Percentiles rank a stretch among this genome's conserved stretches.
Evolutionary conservation across 257 asterid species (phyloP).

Genomic region (Fraxinus pennsylvanica): DNA sequence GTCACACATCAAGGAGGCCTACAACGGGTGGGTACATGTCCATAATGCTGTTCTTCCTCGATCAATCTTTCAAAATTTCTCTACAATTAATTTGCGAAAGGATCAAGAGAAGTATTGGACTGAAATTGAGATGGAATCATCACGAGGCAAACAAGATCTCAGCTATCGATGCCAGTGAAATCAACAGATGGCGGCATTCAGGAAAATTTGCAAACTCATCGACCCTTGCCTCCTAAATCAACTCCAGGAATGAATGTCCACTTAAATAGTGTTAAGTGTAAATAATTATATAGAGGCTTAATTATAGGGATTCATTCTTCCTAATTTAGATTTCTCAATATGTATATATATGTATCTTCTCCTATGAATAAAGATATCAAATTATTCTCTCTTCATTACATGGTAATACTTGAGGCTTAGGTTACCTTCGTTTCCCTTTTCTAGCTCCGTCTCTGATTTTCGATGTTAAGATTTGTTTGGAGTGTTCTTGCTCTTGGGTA

Average conservation of each 20-base stretch:
- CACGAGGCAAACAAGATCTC: slow-evolving; percentile 23
- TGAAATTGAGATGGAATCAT: slow-evolving; percentile 32
- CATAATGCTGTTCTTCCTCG: slow-evolving; percentile 43
- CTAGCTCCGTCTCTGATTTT: no score
- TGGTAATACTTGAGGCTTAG: no score
- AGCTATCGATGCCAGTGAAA: slow-evolving; percentile 24
- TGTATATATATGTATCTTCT: no score
- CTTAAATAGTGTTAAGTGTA: slow-evolving; percentile 14
- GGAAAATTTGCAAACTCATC: not conserved
- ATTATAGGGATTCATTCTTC: no score
- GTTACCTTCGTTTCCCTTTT: no score
- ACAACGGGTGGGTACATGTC: slow-evolving; percentile 33
- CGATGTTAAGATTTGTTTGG: no score
- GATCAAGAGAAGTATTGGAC: slow-evolving; percentile 41
- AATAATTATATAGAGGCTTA: no score
- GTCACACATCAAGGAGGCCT: slow-evolving; percentile 29
- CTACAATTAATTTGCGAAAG: slow-evolving; percentile 34
- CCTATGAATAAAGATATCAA: no score
- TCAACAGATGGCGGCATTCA: slow-evolving; percentile 15
- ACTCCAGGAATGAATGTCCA: slow-evolving; percentile 23
- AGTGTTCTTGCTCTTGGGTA: no score
- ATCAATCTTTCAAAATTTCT: slow-evolving; percentile 42
- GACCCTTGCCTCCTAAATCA: slow-evolving; percentile 12
- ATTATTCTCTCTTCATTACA: no score
- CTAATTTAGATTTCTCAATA: no score